Evolutionary conservation across 371 early-diverging fungal species (phyloP), one percentile per base, ranked within the genome.

Genomic region (Lichtheimia corymbifera): DNA sequence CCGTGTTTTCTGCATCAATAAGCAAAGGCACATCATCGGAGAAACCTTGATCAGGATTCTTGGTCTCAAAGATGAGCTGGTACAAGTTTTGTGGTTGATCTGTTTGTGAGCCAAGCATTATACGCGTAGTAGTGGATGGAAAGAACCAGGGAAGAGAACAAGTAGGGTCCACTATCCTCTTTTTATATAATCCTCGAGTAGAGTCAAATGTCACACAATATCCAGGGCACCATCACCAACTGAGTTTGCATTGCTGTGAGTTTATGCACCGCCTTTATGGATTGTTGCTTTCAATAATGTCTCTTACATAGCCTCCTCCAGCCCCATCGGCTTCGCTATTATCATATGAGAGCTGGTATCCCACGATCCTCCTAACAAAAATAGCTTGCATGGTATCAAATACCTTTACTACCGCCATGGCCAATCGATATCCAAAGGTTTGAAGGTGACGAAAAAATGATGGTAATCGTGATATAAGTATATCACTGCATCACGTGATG

Each of bases 21-120:
- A 47, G 47, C 47, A 47, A 47, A n/a, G 47, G 47, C 47, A 18
- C 47, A 47, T 47, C 18, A 47, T 47, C 47, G 6, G 47, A 15
- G 22, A 47, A n/a, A 9, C 35, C 35, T 47, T 47, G 47, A 18
- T 22, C 5, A 47, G 47, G 47, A 47, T 18, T n/a, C 14, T 7
- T 7, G 14, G 18, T 47, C 22, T 47, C 47, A 47, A 47, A 47
- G 17, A 47, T 22, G 18, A 18, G 18, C 9, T 47, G 47, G 47
- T 47, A 47, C 18, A 47, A 47, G 47, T 5, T 22, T 47, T n/a
- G 9, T 13, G 47, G n/a, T 47, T n/a, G 22, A 14, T n/a, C n/a
- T 47, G 18, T 5, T 18, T 4, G 4, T 2, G 47, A 47, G 17
- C 6, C 1, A 0, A 47, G n/a, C 18, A 47, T 35, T 5, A 11